Percentiles rank a stretch among this genome's conserved stretches.
These are phyloP conservation scores for Cyathus striatus DNA, from an alignment of 768 basidiomycete species.

Conservation along the genomic window DNA sequence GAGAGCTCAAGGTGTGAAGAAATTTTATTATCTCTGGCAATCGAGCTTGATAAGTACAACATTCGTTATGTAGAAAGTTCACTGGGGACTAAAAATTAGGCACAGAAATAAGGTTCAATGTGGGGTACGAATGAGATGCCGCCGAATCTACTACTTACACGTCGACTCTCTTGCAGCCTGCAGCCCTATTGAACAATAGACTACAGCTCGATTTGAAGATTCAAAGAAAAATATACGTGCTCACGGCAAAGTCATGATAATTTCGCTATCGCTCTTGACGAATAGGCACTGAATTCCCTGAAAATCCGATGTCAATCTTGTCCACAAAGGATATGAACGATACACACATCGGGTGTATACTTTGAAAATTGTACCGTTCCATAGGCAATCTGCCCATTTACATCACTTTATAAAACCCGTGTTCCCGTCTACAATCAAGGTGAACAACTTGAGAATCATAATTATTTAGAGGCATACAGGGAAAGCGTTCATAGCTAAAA, in stretches of 20 bases:
- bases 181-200: slow-evolving; percentile 14
- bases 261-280: slow-evolving; percentile 44
- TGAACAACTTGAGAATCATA: too few species aligned
- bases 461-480: too few species aligned
- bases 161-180: slow-evolving; percentile 23
- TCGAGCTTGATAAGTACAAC: too few species aligned
- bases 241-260: slow-evolving; percentile 53
- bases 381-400: slow-evolving; percentile 48
- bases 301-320: slow-evolving; percentile 7
- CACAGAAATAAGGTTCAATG: too few species aligned
- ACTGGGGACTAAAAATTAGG: too few species aligned
- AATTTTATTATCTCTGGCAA: too few species aligned
- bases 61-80: too few species aligned
- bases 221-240: slow-evolving; percentile 19
- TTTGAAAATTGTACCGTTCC: slow-evolving; percentile 54
- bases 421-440: slow-evolving; percentile 59
- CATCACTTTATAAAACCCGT: slow-evolving; percentile 63
- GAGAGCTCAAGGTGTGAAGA: too few species aligned
- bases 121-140: too few species aligned
- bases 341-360: slow-evolving; percentile 52
- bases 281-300: slow-evolving; percentile 61
- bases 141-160: too few species aligned
- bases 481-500: slow-evolving; percentile 75
- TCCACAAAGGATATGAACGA: slow-evolving; percentile 3
- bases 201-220: background rate